A percentile compares a stretch with the other conserved stretches of the same genome.
phyloP scores from a whole-genome alignment of 306 rosid species.

The Rosa lucieae region DNA sequence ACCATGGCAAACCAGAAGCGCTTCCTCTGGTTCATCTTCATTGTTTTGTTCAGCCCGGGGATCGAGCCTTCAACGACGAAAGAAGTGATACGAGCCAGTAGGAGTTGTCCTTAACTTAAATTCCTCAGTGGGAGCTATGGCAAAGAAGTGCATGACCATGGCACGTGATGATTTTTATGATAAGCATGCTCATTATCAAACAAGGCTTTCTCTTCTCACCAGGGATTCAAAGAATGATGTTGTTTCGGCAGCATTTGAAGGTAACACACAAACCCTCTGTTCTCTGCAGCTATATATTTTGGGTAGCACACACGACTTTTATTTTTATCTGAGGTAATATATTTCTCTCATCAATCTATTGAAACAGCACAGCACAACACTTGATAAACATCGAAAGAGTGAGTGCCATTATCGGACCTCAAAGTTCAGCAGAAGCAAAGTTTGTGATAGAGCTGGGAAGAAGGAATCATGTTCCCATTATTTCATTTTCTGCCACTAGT shows the following conservation, averaged over 20 bases:
- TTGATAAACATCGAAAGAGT: conserved; percentile 30
- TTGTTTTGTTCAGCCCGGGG: not conserved
- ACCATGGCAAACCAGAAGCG: not conserved
- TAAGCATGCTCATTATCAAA: conserved; percentile 11
- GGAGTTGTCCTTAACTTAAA: conserved; percentile 33
- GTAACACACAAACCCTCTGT: not conserved
- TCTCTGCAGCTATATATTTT: not conserved
- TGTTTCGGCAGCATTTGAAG: conserved; percentile 31
- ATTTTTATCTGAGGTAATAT: too few relatives aligned
- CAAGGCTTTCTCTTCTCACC: conserved; percentile 10
- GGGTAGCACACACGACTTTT: too few relatives aligned
- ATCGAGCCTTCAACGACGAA: not conserved
- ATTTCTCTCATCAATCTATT: not conserved
- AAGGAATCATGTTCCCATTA: conserved; percentile 25
- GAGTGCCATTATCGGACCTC: conserved; percentile 40
- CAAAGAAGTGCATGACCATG: conserved; percentile 21
- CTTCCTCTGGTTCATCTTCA: not conserved
- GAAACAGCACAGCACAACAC: conserved; percentile 23
- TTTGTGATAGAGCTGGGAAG: conserved; percentile 31
- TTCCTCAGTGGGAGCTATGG: conserved; percentile 17
- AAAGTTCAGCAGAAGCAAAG: conserved; percentile 35
- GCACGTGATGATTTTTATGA: conserved; percentile 32
- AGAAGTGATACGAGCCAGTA: conserved; percentile 2
- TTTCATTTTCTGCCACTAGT: conserved; percentile 40
- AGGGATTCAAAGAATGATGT: conserved; percentile 24